Conservation (phyloP, 2,329 filamentous ascomycete species). For the Penicillium sp. region DNA sequence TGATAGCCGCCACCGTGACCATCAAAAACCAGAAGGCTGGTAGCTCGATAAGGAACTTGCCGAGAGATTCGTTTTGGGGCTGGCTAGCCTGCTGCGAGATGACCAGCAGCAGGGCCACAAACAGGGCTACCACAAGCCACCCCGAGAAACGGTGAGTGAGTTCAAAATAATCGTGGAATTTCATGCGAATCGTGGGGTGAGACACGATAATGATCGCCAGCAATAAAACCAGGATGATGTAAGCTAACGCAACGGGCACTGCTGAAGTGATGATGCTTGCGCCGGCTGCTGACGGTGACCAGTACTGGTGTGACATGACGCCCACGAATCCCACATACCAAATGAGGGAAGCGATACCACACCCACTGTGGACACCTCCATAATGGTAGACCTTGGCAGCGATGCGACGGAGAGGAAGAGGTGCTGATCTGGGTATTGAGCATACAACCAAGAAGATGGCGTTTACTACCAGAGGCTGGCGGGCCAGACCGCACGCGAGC, state of each 20-base stretch:
- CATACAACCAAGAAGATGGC: slow-evolving; percentile 46
- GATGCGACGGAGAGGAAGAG: slow-evolving; percentile 45
- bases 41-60: slow-evolving; percentile 43
- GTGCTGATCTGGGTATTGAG: slow-evolving; percentile 45
- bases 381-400: slow-evolving; percentile 53
- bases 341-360: slow-evolving; percentile 46
- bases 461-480: slow-evolving; percentile 55
- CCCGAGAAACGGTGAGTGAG: slow-evolving; percentile 67
- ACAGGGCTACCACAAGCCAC: slow-evolving; percentile 63
- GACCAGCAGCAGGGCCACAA: slow-evolving; percentile 62
- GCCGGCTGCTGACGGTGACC: slow-evolving; percentile 19
- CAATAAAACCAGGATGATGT: slow-evolving; percentile 57
- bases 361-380: slow-evolving; percentile 54
- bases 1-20: slow-evolving; percentile 60
- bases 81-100: slow-evolving; percentile 46
- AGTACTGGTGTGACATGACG: slow-evolving; percentile 36
- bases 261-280: slow-evolving; percentile 24
- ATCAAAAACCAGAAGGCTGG: slow-evolving; percentile 66
- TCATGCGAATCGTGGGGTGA: slow-evolving; percentile 60
- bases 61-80: slow-evolving; percentile 35
- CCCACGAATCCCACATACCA: slow-evolving; percentile 46
- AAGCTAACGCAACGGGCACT: slow-evolving; percentile 53
- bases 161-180: slow-evolving; percentile 67
- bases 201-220: slow-evolving; percentile 59
- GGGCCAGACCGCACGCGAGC: slow-evolving; percentile 46